Evolutionary conservation across 306 rosid species (phyloP).

Genomic region (Medicago lupulina): DNA sequence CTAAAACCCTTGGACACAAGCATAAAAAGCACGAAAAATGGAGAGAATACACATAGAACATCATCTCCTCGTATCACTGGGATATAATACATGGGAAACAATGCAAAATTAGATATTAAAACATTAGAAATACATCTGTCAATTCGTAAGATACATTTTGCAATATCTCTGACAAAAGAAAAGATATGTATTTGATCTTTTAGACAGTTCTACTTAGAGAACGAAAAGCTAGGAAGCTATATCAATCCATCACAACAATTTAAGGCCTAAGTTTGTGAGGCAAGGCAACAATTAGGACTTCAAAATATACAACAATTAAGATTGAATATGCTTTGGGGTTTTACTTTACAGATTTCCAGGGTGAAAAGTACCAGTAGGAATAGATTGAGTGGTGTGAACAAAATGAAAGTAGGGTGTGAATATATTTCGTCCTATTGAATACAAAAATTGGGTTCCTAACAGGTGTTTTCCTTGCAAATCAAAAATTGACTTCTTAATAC

Average conservation of each 20-base stretch:
- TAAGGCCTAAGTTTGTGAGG: conserved; percentile 1
- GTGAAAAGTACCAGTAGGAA: conserved; percentile 6
- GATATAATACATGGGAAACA: background rate
- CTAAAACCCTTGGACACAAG: background rate
- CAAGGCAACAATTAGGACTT: background rate
- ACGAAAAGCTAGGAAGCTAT: background rate
- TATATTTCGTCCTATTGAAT: conserved; percentile 29
- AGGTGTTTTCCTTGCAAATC: conserved; percentile 20
- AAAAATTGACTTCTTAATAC: conserved; percentile 28
- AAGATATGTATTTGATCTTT: background rate
- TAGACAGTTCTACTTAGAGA: background rate
- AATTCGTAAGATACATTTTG: background rate
- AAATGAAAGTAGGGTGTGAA: conserved; percentile 4
- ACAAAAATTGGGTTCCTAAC: no score
- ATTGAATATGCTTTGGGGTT: background rate
- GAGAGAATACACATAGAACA: conserved; percentile 12
- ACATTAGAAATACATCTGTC: background rate
- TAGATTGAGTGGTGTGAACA: conserved; percentile 25
- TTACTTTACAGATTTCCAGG: background rate
- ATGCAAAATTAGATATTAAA: background rate
- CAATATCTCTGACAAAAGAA: background rate
- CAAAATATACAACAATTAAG: background rate
- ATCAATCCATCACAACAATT: background rate
- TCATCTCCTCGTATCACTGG: background rate
- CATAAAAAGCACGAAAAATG: background rate